A percentile compares a stretch with the other conserved stretches of the same genome.
Evolutionary conservation across 2,329 filamentous ascomycete genomes (phyloP).

Genomic region (Didymella lethalis): DNA sequence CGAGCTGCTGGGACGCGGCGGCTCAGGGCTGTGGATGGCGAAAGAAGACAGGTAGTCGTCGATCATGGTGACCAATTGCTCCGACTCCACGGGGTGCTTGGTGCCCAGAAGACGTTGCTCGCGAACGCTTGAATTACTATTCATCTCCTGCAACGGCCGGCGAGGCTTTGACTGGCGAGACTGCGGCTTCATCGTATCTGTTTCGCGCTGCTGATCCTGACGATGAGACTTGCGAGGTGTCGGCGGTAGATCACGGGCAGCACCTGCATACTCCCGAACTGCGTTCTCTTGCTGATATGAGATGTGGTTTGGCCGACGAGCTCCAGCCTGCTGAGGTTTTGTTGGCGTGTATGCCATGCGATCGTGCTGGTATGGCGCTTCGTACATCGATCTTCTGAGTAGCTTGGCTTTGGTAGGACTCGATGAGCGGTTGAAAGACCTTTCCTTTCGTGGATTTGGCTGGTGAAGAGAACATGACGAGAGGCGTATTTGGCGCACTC

Average conservation of each 20-base stretch:
- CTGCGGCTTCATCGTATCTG: slow-evolving; percentile 2
- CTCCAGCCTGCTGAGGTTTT: slow-evolving; percentile 16
- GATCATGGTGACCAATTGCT: slow-evolving; percentile 27
- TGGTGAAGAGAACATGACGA: not conserved
- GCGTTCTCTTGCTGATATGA: slow-evolving; percentile 9
- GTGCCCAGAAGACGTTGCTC: not conserved
- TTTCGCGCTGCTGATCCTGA: slow-evolving; percentile 9
- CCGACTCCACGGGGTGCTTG: not conserved
- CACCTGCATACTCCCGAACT: slow-evolving; percentile 12
- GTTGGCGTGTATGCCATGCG: slow-evolving; percentile 9
- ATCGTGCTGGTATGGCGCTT: not conserved
- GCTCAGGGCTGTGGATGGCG: not conserved
- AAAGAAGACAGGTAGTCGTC: slow-evolving; percentile 27
- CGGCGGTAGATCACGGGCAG: slow-evolving; percentile 12
- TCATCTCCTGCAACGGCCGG: not conserved
- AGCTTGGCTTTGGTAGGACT: slow-evolving; percentile 1
- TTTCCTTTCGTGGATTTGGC: slow-evolving; percentile 1
- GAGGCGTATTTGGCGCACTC: slow-evolving; percentile 10
- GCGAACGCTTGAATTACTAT: not conserved
- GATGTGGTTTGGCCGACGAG: slow-evolving; percentile 14
- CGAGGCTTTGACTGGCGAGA: not conserved
- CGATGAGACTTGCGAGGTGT: slow-evolving; percentile 17
- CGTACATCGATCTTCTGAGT: slow-evolving; percentile 6
- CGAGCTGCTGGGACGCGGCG: not conserved
- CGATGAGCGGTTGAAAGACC: slow-evolving; percentile 3